Conservation (phyloP, 371 early-diverging fungal genomes). For the Rhizopus arrhizus region DNA sequence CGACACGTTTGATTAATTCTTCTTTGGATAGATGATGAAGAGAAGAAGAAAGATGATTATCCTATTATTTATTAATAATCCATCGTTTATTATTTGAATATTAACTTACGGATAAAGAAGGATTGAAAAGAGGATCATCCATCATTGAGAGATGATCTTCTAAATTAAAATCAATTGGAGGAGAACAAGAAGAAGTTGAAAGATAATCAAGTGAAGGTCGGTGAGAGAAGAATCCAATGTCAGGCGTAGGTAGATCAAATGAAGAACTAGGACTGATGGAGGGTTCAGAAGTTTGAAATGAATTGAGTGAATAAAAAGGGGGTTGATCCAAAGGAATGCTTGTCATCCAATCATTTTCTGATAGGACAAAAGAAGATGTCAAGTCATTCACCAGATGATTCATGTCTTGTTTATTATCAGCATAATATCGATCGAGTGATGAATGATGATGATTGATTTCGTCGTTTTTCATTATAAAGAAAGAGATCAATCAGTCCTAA, state of each 20-base stretch:
- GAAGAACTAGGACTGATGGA: constrained; percentile 23
- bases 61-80: too few relatives aligned
- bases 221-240: constrained; percentile 14
- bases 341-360: constrained; percentile 2
- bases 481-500: too few relatives aligned
- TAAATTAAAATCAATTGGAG: background rate
- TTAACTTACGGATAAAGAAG: constrained; percentile 16
- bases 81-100: too few relatives aligned
- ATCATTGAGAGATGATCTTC: background rate
- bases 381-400: too few relatives aligned
- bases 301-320: background rate
- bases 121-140: background rate
- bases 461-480: background rate
- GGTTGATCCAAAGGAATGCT: constrained; percentile 7
- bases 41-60: too few relatives aligned
- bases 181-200: background rate
- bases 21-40: constrained; percentile 34
- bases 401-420: too few relatives aligned
- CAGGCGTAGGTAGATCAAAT: constrained; percentile 28
- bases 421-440: too few relatives aligned
- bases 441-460: background rate
- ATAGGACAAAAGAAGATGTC: too few relatives aligned
- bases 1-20: constrained; percentile 43
- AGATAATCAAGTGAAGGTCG: constrained; percentile 6
- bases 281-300: background rate